Evolutionary conservation across 345 rosid species (phyloP).

Genomic region (Brassica carinata): DNA sequence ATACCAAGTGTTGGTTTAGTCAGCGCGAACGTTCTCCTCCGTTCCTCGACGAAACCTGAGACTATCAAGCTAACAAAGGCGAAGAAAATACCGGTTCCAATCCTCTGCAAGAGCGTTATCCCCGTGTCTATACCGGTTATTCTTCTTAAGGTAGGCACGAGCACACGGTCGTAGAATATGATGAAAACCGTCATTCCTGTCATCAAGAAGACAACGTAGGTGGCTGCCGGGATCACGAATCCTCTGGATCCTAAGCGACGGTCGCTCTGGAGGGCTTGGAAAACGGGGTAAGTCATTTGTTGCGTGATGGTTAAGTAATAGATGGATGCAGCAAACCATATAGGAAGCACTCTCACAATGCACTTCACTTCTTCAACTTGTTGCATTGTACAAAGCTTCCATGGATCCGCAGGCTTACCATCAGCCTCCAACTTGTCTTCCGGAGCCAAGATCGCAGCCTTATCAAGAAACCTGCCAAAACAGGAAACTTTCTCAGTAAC

Average conservation of each 20-base stretch:
- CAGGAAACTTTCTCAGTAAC: constrained; percentile 12
- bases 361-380: constrained; percentile 81
- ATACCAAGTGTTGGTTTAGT: constrained; percentile 53
- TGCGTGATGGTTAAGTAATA: constrained; percentile 47
- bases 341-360: constrained; percentile 57
- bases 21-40: constrained; percentile 47
- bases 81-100: constrained; percentile 53
- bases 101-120: constrained; percentile 47
- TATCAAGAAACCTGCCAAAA: constrained; percentile 55
- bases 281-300: constrained; percentile 57
- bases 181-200: constrained; percentile 53
- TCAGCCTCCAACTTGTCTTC: constrained; percentile 47
- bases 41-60: constrained; percentile 50
- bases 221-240: constrained; percentile 61
- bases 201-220: constrained; percentile 60
- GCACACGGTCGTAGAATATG: constrained; percentile 53
- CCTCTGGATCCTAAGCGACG: constrained; percentile 46
- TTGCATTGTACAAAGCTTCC: constrained; percentile 67
- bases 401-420: constrained; percentile 57
- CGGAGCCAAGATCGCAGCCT: constrained; percentile 52
- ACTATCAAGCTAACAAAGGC: constrained; percentile 43
- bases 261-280: constrained; percentile 66
- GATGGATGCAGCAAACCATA: constrained; percentile 56
- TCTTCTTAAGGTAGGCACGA: constrained; percentile 48
- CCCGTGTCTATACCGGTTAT: constrained; percentile 51